Evolutionary conservation across 1,139 yeast species (phyloP).

Genomic region (Taiozyma sp.): DNA sequence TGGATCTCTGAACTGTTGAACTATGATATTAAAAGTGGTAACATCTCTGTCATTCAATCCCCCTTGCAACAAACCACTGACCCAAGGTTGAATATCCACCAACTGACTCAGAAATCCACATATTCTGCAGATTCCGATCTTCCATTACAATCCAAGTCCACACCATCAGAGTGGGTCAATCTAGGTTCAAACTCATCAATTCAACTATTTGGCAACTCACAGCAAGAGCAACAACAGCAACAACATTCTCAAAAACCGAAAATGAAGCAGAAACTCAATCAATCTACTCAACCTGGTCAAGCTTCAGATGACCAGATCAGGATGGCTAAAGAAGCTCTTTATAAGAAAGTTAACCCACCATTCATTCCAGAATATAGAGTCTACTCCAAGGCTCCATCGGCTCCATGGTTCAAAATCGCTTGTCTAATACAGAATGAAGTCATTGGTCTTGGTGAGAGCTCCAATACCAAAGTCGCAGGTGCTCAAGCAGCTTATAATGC

Average conservation of each 20-base stretch:
- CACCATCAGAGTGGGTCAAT: background rate
- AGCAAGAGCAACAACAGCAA: background rate
- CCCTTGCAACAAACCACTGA: background rate
- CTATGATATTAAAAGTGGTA: constrained; percentile 1
- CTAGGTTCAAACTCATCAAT: background rate
- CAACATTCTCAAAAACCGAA: background rate
- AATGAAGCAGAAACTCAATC: too few relatives aligned
- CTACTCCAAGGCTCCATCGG: background rate
- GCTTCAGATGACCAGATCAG: constrained; percentile 20
- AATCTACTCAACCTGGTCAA: background rate
- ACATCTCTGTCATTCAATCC: background rate
- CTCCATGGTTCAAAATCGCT: constrained; percentile 29
- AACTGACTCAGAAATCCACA: background rate
- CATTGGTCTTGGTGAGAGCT: constrained; percentile 56
- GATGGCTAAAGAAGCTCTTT: constrained; percentile 6
- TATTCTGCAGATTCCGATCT: background rate
- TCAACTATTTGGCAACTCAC: background rate
- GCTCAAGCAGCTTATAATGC: constrained; percentile 72
- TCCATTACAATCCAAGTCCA: background rate
- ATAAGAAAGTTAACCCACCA: constrained; percentile 4
- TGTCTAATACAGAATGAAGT: constrained; percentile 31
- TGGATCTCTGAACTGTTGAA: background rate
- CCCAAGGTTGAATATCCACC: background rate
- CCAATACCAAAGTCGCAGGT: constrained; percentile 59
- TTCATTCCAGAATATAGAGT: constrained; percentile 6